Evolutionary conservation across 2,329 filamentous ascomycete species (phyloP).

Genomic region (Cercospora berteroae): DNA sequence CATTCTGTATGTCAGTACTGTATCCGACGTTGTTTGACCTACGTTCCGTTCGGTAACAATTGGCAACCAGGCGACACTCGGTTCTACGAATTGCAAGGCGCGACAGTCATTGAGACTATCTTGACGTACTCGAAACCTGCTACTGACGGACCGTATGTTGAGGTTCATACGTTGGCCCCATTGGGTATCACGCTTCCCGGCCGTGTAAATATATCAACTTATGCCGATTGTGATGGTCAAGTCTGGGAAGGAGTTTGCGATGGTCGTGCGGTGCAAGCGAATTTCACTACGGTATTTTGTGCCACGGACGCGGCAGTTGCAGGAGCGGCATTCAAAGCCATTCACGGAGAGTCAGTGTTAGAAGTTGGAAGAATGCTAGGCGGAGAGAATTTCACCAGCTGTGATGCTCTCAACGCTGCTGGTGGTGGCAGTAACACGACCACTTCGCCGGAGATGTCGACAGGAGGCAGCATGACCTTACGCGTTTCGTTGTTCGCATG

Average conservation of each 20-base stretch:
- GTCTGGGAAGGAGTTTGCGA: not conserved
- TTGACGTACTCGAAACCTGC: not conserved
- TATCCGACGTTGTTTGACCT: no score
- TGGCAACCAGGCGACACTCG: not conserved
- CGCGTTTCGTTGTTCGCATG: no score
- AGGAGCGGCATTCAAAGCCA: not conserved
- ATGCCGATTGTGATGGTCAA: not conserved
- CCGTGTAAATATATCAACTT: not conserved
- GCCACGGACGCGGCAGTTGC: not conserved
- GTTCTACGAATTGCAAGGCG: not conserved
- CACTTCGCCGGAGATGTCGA: not conserved
- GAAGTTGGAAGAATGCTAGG: not conserved
- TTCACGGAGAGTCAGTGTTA: not conserved
- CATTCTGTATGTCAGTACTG: no score
- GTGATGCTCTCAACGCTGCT: not conserved
- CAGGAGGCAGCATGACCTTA: not conserved
- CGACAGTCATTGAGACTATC: not conserved
- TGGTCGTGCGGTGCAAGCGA: not conserved
- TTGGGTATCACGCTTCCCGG: not conserved
- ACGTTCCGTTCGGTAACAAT: not conserved
- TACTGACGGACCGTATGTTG: not conserved
- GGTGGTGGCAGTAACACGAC: not conserved
- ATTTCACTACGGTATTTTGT: not conserved
- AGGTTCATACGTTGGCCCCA: not conserved
- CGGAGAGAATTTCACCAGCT: not conserved